Evolutionary conservation across 176 grass and related monocot genomes (phyloP).

Genomic region (Oryza punctata): DNA sequence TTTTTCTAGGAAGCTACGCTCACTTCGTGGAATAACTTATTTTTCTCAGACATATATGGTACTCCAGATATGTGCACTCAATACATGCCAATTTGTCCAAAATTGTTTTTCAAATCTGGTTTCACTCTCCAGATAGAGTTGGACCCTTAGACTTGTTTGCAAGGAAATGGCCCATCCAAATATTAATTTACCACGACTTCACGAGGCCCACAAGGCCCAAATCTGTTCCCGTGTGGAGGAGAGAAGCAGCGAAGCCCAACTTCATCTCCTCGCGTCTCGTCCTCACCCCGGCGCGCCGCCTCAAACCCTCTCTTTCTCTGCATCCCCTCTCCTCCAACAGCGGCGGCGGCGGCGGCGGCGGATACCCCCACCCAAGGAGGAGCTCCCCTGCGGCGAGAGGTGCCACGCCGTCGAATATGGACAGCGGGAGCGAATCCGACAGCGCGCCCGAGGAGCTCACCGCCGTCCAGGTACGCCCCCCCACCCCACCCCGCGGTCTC

Average conservation of each 20-base stretch:
- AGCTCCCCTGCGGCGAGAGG: constrained; percentile 14
- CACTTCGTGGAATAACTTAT: too few relatives aligned
- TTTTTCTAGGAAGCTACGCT: too few relatives aligned
- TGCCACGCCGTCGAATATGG: constrained; percentile 7
- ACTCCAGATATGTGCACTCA: too few relatives aligned
- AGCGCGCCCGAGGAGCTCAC: constrained; percentile 58
- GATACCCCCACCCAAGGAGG: not conserved
- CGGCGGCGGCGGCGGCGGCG: constrained; percentile 9
- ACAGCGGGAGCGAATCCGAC: constrained; percentile 58
- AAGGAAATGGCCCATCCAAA: too few relatives aligned
- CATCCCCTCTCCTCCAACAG: not conserved
- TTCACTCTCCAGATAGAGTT: too few relatives aligned
- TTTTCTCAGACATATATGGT: too few relatives aligned
- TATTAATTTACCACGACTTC: too few relatives aligned
- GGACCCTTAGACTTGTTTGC: too few relatives aligned
- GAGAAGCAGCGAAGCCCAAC: too few relatives aligned
- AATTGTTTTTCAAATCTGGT: too few relatives aligned
- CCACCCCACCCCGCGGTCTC: too few relatives aligned
- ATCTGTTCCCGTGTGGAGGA: too few relatives aligned
- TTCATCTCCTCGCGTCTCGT: not conserved
- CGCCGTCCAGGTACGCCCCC: constrained; percentile 46
- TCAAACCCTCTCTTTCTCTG: constrained; percentile 8
- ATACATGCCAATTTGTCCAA: not conserved
- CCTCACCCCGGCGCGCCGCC: not conserved
- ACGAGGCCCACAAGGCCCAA: not conserved